Evolutionary conservation across 2,329 filamentous ascomycete species (phyloP).

Genomic region (Dendryphion nanum): DNA sequence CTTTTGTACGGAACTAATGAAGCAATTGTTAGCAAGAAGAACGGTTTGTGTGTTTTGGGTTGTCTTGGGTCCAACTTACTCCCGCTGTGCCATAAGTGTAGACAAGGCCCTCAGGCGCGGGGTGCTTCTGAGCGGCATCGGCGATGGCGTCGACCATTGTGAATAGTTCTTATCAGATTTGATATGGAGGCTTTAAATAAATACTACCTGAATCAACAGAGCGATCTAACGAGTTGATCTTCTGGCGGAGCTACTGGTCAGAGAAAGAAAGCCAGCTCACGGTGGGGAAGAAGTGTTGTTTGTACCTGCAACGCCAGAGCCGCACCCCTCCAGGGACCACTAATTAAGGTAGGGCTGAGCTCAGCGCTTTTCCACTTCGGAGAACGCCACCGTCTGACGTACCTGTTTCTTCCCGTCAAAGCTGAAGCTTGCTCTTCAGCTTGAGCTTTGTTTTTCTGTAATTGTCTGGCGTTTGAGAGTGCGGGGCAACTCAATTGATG

Average conservation of each 20-base stretch:
- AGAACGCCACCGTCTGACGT: conserved; percentile 16
- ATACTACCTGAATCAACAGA: too few relatives aligned
- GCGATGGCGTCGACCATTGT: conserved; percentile 33
- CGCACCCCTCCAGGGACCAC: conserved; percentile 11
- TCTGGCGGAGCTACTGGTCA: too few relatives aligned
- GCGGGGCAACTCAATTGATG: neutral
- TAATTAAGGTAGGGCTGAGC: conserved; percentile 15
- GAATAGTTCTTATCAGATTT: too few relatives aligned
- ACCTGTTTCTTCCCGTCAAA: conserved; percentile 1
- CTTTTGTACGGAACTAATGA: conserved; percentile 66
- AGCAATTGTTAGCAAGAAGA: conserved; percentile 5
- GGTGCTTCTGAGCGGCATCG: conserved; percentile 34
- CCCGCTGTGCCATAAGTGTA: conserved; percentile 44
- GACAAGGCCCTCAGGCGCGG: conserved; percentile 34
- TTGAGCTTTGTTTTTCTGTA: conserved; percentile 1
- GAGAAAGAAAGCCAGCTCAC: conserved; percentile 11
- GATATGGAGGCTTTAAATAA: too few relatives aligned
- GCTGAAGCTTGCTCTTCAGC: conserved; percentile 4
- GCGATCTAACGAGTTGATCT: too few relatives aligned
- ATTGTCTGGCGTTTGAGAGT: neutral
- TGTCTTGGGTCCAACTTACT: too few relatives aligned
- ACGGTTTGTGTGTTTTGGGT: neutral
- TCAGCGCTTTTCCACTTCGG: conserved; percentile 15
- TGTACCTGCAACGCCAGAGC: conserved; percentile 13
- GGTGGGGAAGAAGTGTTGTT: conserved; percentile 6